Conservation (phyloP, 1,139 yeast species). For the Saccharomyces hybrid region DNA sequence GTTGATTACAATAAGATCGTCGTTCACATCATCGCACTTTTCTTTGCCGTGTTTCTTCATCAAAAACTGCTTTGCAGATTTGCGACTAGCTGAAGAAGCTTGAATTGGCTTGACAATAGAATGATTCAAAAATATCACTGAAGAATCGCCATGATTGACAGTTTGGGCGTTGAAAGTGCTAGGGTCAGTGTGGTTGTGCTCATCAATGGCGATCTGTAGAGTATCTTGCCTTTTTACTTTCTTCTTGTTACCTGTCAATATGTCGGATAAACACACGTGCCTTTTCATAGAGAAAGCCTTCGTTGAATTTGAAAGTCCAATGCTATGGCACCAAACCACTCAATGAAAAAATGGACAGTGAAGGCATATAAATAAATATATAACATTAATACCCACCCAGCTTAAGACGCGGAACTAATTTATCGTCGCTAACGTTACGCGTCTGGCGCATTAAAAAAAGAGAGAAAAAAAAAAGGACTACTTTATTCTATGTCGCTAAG, state of each 20-base stretch:
- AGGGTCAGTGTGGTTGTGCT: background rate
- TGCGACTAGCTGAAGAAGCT: background rate
- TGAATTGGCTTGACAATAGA: background rate
- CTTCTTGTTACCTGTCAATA: conserved; percentile 2
- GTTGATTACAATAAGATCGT: background rate
- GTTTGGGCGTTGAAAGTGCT: background rate
- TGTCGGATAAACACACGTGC: conserved; percentile 3
- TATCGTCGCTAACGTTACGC: background rate
- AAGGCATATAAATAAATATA: background rate
- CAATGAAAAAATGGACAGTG: background rate
- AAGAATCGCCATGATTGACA: background rate
- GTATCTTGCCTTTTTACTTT: background rate
- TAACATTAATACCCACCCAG: background rate
- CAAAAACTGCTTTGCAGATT: background rate
- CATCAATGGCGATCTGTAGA: background rate
- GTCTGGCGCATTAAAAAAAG: background rate
- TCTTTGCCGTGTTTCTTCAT: background rate
- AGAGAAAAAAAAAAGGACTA: background rate
- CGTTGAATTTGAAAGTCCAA: background rate
- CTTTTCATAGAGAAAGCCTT: conserved; percentile 2
- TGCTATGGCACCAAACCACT: background rate
- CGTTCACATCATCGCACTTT: background rate
- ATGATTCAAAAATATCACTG: background rate
- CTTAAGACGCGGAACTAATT: background rate
- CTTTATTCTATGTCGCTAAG: background rate